Evolutionary conservation across 345 rosid species (phyloP).

Genomic region (Brassica rapa): DNA sequence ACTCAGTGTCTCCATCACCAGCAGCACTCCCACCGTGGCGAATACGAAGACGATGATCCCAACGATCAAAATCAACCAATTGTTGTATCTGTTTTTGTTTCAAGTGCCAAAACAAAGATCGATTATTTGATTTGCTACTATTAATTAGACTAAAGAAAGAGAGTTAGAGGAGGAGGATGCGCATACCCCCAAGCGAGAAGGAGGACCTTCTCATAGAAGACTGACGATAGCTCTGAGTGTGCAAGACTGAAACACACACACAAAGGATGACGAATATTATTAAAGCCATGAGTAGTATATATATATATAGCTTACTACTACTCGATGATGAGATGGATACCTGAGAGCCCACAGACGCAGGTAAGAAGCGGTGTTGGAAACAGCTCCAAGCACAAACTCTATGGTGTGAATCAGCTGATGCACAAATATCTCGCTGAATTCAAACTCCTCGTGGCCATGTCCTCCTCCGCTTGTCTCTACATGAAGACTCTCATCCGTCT

Average conservation of each 20-base stretch:
- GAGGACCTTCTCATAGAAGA: slow-evolving; percentile 97
- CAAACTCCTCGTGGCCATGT: slow-evolving; percentile 84
- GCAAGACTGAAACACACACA: slow-evolving; percentile 60
- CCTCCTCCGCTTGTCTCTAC: slow-evolving; percentile 59
- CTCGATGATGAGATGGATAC: slow-evolving; percentile 41
- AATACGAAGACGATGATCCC: slow-evolving; percentile 72
- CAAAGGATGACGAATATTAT: neutral
- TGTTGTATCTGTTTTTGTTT: slow-evolving; percentile 63
- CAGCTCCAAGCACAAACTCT: slow-evolving; percentile 98
- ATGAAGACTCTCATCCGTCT: slow-evolving; percentile 77
- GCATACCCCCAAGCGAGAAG: slow-evolving; percentile 79
- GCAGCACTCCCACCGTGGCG: slow-evolving; percentile 92
- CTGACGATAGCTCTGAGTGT: slow-evolving; percentile 89
- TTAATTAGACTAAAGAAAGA: neutral
- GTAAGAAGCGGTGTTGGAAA: slow-evolving; percentile 97
- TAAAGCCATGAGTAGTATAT: neutral
- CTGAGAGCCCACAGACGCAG: slow-evolving; percentile 98
- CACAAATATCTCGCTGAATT: slow-evolving; percentile 94
- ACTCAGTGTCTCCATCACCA: slow-evolving; percentile 98
- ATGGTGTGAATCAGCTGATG: slow-evolving; percentile 97
- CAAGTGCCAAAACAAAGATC: neutral
- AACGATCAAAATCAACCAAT: slow-evolving; percentile 60
- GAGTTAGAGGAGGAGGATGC: neutral
- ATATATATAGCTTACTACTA: neutral
- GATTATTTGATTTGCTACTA: neutral